Evolutionary conservation across 805 yeast genomes (phyloP).

Genomic region (Pichia thaimueangensis): DNA sequence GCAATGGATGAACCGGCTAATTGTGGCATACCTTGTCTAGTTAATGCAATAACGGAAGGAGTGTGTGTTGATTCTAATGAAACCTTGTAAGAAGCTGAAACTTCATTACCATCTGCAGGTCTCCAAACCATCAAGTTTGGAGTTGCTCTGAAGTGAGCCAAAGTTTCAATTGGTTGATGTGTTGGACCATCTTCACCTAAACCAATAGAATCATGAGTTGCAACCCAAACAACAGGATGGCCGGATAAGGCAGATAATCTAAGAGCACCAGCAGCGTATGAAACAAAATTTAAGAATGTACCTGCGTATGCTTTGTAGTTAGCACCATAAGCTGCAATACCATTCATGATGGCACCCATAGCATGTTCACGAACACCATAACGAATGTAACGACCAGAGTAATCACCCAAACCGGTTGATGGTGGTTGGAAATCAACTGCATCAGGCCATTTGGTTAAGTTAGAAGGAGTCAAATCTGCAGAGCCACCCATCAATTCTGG

Average conservation of each 20-base stretch:
- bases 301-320: slow-evolving; percentile 91
- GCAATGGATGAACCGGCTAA: slow-evolving; percentile 87
- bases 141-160: slow-evolving; percentile 78
- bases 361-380: slow-evolving; percentile 99
- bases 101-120: slow-evolving; percentile 91
- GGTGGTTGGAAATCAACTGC: slow-evolving; percentile 93
- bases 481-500: slow-evolving; percentile 97
- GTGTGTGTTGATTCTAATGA: slow-evolving; percentile 57
- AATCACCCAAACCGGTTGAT: slow-evolving; percentile 70
- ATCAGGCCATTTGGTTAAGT: slow-evolving; percentile 80
- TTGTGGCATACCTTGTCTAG: slow-evolving; percentile 89
- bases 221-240: slow-evolving; percentile 80
- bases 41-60: slow-evolving; percentile 69
- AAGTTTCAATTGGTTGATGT: slow-evolving; percentile 86
- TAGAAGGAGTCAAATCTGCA: slow-evolving; percentile 96
- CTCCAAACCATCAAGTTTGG: slow-evolving; percentile 85
- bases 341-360: slow-evolving; percentile 98
- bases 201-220: slow-evolving; percentile 87
- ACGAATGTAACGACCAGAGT: slow-evolving; percentile 89
- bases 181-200: slow-evolving; percentile 93
- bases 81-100: slow-evolving; percentile 71
- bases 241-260: slow-evolving; percentile 80
- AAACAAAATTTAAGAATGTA: slow-evolving; percentile 90
- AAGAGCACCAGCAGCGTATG: slow-evolving; percentile 81
- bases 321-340: slow-evolving; percentile 87